phyloP scores from a whole-genome alignment of 345 rosid species.

The Cardamine chenopodiifolia region DNA sequence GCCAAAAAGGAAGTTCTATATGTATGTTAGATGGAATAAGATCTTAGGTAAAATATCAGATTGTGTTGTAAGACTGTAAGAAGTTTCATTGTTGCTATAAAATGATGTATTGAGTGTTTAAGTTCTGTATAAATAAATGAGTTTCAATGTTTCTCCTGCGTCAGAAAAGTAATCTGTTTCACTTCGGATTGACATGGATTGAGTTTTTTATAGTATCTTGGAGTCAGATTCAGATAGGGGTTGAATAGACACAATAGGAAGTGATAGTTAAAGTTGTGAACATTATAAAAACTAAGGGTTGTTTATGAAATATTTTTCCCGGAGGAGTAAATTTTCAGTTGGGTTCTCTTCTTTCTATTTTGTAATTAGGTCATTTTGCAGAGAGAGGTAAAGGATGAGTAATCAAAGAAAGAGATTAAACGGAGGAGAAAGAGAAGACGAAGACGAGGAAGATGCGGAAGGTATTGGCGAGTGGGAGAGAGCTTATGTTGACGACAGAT shows the following conservation, averaged over 20 bases:
- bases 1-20: not conserved
- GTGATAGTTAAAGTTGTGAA: not conserved
- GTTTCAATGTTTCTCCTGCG: not conserved
- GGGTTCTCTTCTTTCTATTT: not conserved
- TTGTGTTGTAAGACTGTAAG: conserved; percentile 6
- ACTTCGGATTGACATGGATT: not conserved
- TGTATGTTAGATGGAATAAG: conserved; percentile 25
- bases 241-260: not conserved
- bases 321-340: not conserved
- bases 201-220: not conserved
- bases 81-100: conserved; percentile 8
- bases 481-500: conserved; percentile 74
- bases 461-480: conserved; percentile 81
- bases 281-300: not conserved
- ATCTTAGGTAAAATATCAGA: not conserved
- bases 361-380: not conserved
- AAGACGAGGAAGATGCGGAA: conserved; percentile 66
- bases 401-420: conserved; percentile 47
- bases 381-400: conserved; percentile 48
- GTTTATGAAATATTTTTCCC: not conserved
- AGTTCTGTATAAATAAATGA: not conserved
- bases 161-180: not conserved
- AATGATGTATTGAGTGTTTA: not conserved
- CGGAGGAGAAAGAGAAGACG: conserved; percentile 59
- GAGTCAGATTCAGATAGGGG: not conserved